phyloP scores from a whole-genome alignment of 1,139 yeast species.

The Arxiozyma slooffiae region DNA sequence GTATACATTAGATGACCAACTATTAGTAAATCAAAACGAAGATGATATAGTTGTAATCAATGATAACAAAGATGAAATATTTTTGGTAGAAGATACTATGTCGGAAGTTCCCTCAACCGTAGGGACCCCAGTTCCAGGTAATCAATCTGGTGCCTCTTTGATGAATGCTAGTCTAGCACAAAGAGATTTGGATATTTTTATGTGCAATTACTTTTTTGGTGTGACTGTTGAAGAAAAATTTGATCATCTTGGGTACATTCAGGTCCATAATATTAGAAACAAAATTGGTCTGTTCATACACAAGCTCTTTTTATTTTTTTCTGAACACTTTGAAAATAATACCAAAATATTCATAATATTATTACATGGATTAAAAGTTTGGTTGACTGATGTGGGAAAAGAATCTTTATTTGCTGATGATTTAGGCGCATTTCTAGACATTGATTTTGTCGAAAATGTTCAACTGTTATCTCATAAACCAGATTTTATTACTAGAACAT shows the following conservation, averaged over 20 bases:
- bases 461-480: slow-evolving; percentile 42
- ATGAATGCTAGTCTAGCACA: slow-evolving; percentile 27
- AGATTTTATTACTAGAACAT: slow-evolving; percentile 63
- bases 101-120: neutral
- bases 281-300: slow-evolving; percentile 63
- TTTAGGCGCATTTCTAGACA: slow-evolving; percentile 37
- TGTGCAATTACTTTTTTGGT: slow-evolving; percentile 40
- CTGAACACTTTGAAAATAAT: slow-evolving; percentile 50
- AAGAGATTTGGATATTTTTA: slow-evolving; percentile 41
- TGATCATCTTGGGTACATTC: slow-evolving; percentile 44
- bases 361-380: slow-evolving; percentile 58
- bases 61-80: slow-evolving; percentile 22
- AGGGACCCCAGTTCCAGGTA: neutral
- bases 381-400: slow-evolving; percentile 78
- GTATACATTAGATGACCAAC: slow-evolving; percentile 11
- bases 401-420: slow-evolving; percentile 56
- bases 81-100: slow-evolving; percentile 21
- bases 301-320: slow-evolving; percentile 42
- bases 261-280: slow-evolving; percentile 53
- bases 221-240: slow-evolving; percentile 38
- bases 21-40: slow-evolving; percentile 29
- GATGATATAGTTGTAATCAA: slow-evolving; percentile 34
- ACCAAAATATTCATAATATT: slow-evolving; percentile 61
- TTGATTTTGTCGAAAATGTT: slow-evolving; percentile 38
- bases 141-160: neutral